A percentile compares a stretch with the other conserved stretches of the same genome.
Conservation (phyloP, 371 early-diverging fungal species). For the Mortierella sp. region DNA sequence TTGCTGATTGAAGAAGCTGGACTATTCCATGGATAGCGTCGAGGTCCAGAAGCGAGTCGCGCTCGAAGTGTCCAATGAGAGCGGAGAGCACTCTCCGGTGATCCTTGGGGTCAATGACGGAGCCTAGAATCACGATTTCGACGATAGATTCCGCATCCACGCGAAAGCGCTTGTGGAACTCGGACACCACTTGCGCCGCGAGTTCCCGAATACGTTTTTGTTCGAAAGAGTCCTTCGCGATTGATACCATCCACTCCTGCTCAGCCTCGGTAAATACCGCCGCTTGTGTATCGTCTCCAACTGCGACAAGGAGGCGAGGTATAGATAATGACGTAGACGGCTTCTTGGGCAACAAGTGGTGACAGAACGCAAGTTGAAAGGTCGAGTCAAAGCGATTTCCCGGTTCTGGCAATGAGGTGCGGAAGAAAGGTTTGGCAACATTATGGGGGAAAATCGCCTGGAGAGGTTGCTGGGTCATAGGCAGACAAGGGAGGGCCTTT, state of each 20-base stretch:
- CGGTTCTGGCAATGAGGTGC: background rate
- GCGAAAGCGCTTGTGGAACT: background rate
- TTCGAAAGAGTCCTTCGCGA: background rate
- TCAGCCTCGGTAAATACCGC: background rate
- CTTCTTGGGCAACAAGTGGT: slow-evolving; percentile 3
- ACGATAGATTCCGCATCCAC: background rate
- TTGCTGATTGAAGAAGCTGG: background rate
- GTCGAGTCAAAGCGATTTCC: background rate
- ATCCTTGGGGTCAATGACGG: background rate
- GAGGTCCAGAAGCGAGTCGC: background rate
- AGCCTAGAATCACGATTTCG: background rate
- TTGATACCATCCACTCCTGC: background rate
- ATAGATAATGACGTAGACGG: background rate
- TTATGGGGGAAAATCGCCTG: background rate
- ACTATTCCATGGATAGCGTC: background rate
- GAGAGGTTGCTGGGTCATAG: background rate
- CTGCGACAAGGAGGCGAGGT: background rate
- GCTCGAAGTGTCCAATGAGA: background rate
- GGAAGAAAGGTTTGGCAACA: background rate
- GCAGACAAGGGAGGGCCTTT: too few species aligned
- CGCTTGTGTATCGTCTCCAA: background rate
- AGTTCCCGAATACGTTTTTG: background rate
- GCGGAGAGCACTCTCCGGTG: background rate
- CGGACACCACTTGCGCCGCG: background rate
- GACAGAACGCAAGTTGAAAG: background rate